phyloP scores from a whole-genome alignment of 2,329 filamentous ascomycete species.

The Boeremia exigua region DNA sequence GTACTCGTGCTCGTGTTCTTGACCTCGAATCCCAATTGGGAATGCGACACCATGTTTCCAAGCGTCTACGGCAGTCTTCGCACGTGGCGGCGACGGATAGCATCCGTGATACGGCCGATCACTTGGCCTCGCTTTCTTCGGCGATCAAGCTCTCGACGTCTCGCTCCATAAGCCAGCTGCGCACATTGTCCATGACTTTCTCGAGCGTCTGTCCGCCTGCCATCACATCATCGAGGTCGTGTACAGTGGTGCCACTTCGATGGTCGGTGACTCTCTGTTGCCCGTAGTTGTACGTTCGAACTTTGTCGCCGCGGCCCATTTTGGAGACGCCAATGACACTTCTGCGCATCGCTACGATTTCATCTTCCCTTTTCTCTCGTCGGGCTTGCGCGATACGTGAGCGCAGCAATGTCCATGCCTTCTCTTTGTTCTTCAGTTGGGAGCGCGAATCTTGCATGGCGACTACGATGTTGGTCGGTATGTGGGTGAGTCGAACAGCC shows the following conservation, averaged over 20 bases:
- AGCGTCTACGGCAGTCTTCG: neutral
- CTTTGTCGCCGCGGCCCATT: slow-evolving; percentile 91
- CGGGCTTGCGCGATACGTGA: slow-evolving; percentile 80
- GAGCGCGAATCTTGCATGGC: slow-evolving; percentile 92
- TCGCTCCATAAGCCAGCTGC: slow-evolving; percentile 73
- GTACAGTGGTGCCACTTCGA: slow-evolving; percentile 77
- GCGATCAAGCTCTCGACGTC: slow-evolving; percentile 74
- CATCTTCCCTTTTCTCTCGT: slow-evolving; percentile 82
- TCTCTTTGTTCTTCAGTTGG: slow-evolving; percentile 86
- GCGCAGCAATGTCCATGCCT: slow-evolving; percentile 84
- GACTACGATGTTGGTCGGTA: slow-evolving; percentile 84
- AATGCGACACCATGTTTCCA: neutral
- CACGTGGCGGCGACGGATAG: neutral
- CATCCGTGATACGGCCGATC: slow-evolving; percentile 2
- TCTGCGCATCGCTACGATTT: slow-evolving; percentile 74
- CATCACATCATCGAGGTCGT: slow-evolving; percentile 82
- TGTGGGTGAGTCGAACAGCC: slow-evolving; percentile 88
- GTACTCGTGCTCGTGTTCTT: neutral
- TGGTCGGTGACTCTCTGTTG: slow-evolving; percentile 89
- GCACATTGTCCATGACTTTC: slow-evolving; percentile 77
- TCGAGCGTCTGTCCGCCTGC: slow-evolving; percentile 75
- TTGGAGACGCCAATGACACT: slow-evolving; percentile 78
- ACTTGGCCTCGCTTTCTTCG: slow-evolving; percentile 39
- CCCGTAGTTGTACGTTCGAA: slow-evolving; percentile 85
- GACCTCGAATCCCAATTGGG: neutral